Base-by-base conservation (phyloP, 1,139 yeast species). In the Lodderomyces jiufengensis region DNA sequence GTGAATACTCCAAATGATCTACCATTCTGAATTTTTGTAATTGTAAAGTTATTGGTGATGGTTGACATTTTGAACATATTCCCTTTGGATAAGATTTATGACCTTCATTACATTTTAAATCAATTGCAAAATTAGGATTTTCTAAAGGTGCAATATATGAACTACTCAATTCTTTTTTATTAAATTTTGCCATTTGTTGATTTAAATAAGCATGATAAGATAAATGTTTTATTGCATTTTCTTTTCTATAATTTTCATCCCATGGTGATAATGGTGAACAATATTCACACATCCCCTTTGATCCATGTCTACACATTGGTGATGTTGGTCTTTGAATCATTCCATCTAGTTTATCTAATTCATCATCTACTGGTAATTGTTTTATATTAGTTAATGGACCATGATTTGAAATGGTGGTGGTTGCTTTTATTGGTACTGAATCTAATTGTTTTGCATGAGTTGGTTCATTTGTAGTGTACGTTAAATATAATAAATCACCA, bases 41-140 rank as follows among this genome's bases (percentile, higher is more conserved):
- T 55, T 84, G 95, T 44, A 94, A 68, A 0, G 97, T 88, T 40
- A 94, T 87, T 0, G 96, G 95, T 1, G 95, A 80, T 1, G 98
- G 97, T 58, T 90, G 97, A 59, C 98, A 92, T 57, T 88, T 87
- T n/a, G 95, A 84, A 55, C 98, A 92, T 46, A 92, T 88, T 1
- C 97, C 97, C 37, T 69, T 73, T 1, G 98, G 97, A 84, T 95
- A 90, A 6, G 95, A 92, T 32, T 82, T 78, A 58, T 92, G 98
- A 0, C 96, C 96, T 29, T 78, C 72, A 1, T 73, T 73, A 54
- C 97, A 88, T 10, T 71, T 61, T 43, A 73, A 69, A 43, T 77
- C 70, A 23, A 92, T 85, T 27, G 61, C 56, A 57, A 73, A 92
- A 49, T 79, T 67, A 1, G 94, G 86, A 49, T 81, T 84, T 22